phyloP scores from a whole-genome alignment of 2,329 filamentous ascomycete species.

The Xylaria sp. region DNA sequence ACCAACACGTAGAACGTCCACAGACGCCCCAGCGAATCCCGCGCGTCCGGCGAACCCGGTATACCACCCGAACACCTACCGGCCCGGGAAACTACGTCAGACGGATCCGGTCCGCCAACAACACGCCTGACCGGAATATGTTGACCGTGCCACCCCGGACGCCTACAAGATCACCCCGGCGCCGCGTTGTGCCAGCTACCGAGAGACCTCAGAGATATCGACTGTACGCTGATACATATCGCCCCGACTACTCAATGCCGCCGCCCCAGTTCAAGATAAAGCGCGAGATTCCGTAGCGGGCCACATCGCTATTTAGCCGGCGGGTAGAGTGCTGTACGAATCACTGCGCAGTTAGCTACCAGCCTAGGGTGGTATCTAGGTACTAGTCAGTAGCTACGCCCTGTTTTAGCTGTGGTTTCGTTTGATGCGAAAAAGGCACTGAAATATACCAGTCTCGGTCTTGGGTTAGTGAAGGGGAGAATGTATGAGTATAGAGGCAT shows the following conservation, averaged over 20 bases:
- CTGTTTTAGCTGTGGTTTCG: background rate
- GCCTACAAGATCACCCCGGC: background rate
- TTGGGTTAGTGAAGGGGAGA: too few species aligned
- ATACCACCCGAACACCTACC: background rate
- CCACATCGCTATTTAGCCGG: background rate
- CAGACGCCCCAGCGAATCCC: background rate
- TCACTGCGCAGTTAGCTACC: too few species aligned
- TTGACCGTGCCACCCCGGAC: too few species aligned
- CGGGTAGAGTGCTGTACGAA: background rate
- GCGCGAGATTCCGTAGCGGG: background rate
- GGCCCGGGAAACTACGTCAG: background rate
- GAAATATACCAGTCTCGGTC: too few species aligned
- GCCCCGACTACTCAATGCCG: background rate
- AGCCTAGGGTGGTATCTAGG: too few species aligned
- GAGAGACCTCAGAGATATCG: background rate
- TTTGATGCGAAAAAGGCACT: too few species aligned
- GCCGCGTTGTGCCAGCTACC: too few species aligned
- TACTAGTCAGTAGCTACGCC: background rate
- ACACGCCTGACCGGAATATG: background rate
- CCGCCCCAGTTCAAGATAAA: background rate
- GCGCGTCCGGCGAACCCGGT: background rate
- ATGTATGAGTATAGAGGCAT: too few species aligned
- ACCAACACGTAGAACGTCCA: background rate
- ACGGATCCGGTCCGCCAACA: background rate
- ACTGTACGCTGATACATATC: background rate